Evolutionary conservation across 805 yeast species (phyloP), one percentile per base, ranked within the genome.

Genomic region (Teunomyces aglyptinius): DNA sequence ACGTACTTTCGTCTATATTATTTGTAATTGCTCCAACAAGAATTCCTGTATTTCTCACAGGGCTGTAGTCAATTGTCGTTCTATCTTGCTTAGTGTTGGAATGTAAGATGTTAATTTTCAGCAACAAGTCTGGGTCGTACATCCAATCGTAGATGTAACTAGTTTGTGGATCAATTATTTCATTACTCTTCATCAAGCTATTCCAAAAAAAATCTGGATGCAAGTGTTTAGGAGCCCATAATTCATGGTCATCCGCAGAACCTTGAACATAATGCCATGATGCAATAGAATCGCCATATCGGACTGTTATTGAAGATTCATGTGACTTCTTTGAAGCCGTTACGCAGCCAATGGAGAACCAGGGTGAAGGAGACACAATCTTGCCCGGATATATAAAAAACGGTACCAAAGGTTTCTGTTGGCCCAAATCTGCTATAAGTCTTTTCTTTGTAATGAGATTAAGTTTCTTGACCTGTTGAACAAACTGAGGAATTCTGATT

Each of bases 241-340:
- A 68, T 57, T 90, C 97, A 60, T 90, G 96, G 57, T 91, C 97
- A 63, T 90, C 97, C 0, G 94, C 97, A 0, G 96, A 94, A 1
- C 97, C 97, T 63, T 89, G 97, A 1, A 89, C 86, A 58, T 90
- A 90, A 18, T 60, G 53, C 61, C 67, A 64, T 5, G 59, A 41
- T 13, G 44, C 19, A 6, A 31, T 22, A 5, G 39, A 35, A 8
- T 47, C 46, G 5, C 44, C 49, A 8, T 48, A 44, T 8, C 44
- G 49, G 3, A 45, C 44, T 4, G 26, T 36, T 3, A 22, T 19
- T 13, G 39, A 20, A 20, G 39, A 36, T 7, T 26, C 39, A 11
- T 36, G 39, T 19, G 39, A 22, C 33, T 71, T 73, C 46, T 73
- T 70, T 36, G 91, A 85, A 0, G 86, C 85, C 0, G 89, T 83